These are phyloP conservation scores for Rhexocercosporidium sp. DNA, from an alignment of 2,329 filamentous ascomycete genomes.

Conservation along the genomic window DNA sequence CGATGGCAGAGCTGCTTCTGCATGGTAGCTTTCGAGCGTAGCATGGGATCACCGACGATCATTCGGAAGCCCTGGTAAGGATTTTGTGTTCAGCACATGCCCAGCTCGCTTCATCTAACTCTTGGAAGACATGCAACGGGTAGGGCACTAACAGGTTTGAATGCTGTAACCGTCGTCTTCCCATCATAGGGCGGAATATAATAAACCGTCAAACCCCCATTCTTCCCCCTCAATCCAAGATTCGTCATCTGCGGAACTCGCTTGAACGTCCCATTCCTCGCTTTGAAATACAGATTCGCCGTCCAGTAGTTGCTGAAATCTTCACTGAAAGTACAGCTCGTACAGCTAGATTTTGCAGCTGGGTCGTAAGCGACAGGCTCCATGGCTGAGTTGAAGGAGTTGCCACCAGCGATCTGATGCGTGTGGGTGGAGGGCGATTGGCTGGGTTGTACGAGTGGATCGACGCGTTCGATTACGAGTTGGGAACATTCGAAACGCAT, in stretches of 20 bases:
- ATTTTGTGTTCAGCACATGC: background rate
- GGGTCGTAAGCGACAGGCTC: conserved; percentile 33
- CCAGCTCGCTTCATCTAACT: no score
- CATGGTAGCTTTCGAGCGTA: conserved; percentile 45
- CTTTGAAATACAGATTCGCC: conserved; percentile 39
- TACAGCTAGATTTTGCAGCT: conserved; percentile 39
- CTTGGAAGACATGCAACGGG: no score
- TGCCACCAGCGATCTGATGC: conserved; percentile 24
- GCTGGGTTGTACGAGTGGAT: conserved; percentile 23
- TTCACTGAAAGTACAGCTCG: conserved; percentile 43
- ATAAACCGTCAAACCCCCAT: conserved; percentile 47
- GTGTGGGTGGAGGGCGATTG: conserved; percentile 18
- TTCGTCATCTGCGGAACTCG: conserved; percentile 30
- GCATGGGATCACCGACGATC: conserved; percentile 48
- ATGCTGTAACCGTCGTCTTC: conserved; percentile 47
- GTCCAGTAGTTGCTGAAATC: conserved; percentile 44
- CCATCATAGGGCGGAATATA: conserved; percentile 43
- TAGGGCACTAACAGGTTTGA: conserved; percentile 29
- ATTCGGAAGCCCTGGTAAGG: conserved; percentile 49
- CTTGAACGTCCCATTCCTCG: conserved; percentile 41
- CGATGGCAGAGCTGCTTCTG: conserved; percentile 58
- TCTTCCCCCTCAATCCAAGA: conserved; percentile 35
- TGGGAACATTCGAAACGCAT: conserved; percentile 24
- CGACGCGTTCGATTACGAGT: conserved; percentile 21
- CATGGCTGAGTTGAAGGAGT: conserved; percentile 36